Percentiles rank a stretch among this genome's conserved stretches.
These are phyloP conservation scores for Macroventuria anomochaeta DNA, from an alignment of 2,329 filamentous ascomycete species.

Conservation along the genomic window DNA sequence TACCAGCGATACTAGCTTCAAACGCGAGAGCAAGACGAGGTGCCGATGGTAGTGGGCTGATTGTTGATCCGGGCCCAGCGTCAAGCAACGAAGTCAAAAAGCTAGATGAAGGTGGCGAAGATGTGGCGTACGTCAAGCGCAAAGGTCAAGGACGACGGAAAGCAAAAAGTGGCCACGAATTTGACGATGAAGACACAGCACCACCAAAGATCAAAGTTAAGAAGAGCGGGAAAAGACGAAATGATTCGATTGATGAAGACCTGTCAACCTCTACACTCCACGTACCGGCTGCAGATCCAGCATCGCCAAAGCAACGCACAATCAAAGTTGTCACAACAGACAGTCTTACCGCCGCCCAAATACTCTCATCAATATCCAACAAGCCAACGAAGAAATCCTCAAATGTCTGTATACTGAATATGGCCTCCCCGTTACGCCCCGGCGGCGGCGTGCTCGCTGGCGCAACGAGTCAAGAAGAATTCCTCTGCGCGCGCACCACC, in stretches of 20 bases:
- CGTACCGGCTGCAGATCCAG: neutral
- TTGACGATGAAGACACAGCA: neutral
- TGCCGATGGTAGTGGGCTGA: constrained; percentile 60
- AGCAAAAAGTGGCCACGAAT: constrained; percentile 20
- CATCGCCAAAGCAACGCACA: constrained; percentile 31
- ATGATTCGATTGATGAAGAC: constrained; percentile 21
- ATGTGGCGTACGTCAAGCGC: constrained; percentile 38
- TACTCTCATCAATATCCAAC: constrained; percentile 34
- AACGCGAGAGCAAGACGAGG: constrained; percentile 64
- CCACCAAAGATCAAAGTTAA: neutral
- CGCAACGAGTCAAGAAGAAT: constrained; percentile 67
- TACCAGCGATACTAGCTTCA: constrained; percentile 62
- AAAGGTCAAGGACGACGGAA: constrained; percentile 45
- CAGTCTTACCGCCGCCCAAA: constrained; percentile 60
- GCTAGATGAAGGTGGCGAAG: constrained; percentile 3
- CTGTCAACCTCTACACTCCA: constrained; percentile 20
- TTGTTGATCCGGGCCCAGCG: constrained; percentile 47
- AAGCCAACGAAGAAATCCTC: constrained; percentile 28
- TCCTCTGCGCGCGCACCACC: constrained; percentile 66
- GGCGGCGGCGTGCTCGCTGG: constrained; percentile 68
- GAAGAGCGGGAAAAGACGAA: constrained; percentile 17
- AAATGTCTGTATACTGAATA: constrained; percentile 65
- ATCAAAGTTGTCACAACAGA: constrained; percentile 60
- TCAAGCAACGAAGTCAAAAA: neutral
- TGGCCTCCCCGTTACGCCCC: constrained; percentile 67